Evolutionary conservation across 108 stramenopile genomes (phyloP), one percentile per base, ranked within the genome.

Genomic region (Cyclotella atomus): DNA sequence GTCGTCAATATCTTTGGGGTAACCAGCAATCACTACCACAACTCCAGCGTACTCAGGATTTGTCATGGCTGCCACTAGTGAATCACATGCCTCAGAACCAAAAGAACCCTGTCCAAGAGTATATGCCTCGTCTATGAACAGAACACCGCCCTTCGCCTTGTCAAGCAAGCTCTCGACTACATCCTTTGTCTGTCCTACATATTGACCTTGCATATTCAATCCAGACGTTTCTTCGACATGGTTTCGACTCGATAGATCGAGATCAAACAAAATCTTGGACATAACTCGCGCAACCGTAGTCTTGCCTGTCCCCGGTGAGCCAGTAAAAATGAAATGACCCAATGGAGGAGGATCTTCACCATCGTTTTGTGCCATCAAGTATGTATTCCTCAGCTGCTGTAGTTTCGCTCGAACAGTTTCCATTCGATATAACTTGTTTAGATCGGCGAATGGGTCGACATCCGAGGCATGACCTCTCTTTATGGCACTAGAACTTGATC

Each of bases 111-210:
- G 52, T 14, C 77, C 61, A 2, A 94, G 79, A 3, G 75, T 70
- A 49, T 94, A 88, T 41, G 93, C 91, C 64, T 93, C 89, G 47
- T 93, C 89, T 19, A 93, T 83, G 57, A 93, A 89, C 44, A 91
- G 75, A 7, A 93, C 84, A 15, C 87, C 81, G 19, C 89, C 92
- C 59, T 75, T 68, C 1, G 85, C 68, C 35, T 84, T 71, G n/a
- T 84, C 59, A 16, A 88, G 85, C 44, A 77, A 52, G 9, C 64
- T 70, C 17, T 79, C 59, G 1, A 81, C 75, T 57, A 77, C 77
- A 28, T 47, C 65, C 24, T 67, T 68, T 17, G 82, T 71, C 60
- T 86, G 76, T 14, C 81, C 82, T 14, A 67, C 17, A 53, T 70
- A 82, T 9, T 60, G 65, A 32, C 76, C 74, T 19, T 53, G 66